phyloP scores from a whole-genome alignment of 345 rosid genomes.

The Gynandropsis gynandra region DNA sequence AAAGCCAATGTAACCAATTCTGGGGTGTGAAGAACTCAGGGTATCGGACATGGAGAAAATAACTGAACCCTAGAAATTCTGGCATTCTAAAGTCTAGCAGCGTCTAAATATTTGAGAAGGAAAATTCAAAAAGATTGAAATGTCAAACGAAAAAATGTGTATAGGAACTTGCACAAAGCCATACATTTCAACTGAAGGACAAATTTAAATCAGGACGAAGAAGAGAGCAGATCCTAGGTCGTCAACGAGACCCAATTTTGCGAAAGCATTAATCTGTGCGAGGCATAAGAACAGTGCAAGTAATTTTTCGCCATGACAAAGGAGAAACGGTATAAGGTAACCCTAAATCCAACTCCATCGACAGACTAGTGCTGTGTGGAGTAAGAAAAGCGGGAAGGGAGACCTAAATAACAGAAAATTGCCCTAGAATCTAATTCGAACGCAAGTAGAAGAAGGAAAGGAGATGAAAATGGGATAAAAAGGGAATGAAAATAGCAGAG shows the following conservation, averaged over 20 bases:
- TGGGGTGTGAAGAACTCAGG: neutral
- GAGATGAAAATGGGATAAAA: slow-evolving; percentile 23
- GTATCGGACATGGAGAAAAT: neutral
- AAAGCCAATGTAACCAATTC: slow-evolving; percentile 2
- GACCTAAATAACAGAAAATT: slow-evolving; percentile 10
- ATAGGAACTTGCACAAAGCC: neutral
- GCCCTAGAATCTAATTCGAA: neutral
- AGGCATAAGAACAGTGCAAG: neutral
- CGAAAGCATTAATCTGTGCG: neutral
- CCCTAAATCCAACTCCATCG: slow-evolving; percentile 26
- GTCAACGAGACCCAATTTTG: slow-evolving; percentile 18
- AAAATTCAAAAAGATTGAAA: neutral
- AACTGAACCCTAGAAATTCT: slow-evolving; percentile 3
- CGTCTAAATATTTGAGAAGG: neutral
- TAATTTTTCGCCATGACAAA: neutral
- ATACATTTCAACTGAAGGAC: slow-evolving; percentile 10
- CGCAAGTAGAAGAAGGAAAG: slow-evolving; percentile 12
- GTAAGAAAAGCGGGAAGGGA: slow-evolving; percentile 11
- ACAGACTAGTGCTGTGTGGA: slow-evolving; percentile 3
- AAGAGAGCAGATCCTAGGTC: slow-evolving; percentile 12
- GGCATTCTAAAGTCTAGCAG: slow-evolving; percentile 5
- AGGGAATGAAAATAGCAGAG: slow-evolving; percentile 1
- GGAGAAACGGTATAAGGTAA: slow-evolving; percentile 8
- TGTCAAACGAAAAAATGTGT: neutral
- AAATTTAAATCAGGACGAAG: slow-evolving; percentile 4